Evolutionary conservation across 768 basidiomycete species (phyloP).

Genomic region (Sistotremastrum niveocremeum): DNA sequence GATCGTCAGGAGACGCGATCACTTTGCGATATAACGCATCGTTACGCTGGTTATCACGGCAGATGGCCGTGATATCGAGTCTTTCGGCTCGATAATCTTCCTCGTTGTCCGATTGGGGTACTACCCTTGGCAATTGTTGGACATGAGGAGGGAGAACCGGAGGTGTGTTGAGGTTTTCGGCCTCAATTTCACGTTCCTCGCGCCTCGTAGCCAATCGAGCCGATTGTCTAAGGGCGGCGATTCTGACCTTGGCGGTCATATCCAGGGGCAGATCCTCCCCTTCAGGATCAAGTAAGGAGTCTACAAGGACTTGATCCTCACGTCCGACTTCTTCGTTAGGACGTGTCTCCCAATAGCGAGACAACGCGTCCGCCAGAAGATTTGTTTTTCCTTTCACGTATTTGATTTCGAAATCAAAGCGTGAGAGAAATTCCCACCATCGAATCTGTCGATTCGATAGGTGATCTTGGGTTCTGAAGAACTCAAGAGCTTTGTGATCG

Average conservation of each 20-base stretch:
- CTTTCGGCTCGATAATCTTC: conserved; percentile 2
- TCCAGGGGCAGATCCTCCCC: conserved; percentile 2
- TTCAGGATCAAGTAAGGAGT: conserved; percentile 6
- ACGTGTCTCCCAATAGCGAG: conserved; percentile 19
- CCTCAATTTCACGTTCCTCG: neutral
- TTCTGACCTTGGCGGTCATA: neutral
- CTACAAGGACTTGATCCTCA: conserved; percentile 4
- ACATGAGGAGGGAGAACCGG: neutral
- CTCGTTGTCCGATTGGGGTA: neutral
- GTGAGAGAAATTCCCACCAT: conserved; percentile 19
- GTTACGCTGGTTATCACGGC: too few species aligned
- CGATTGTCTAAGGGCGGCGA: neutral
- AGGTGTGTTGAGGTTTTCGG: neutral
- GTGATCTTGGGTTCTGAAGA: conserved; percentile 14
- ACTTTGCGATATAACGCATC: conserved; percentile 8
- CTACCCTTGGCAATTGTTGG: neutral
- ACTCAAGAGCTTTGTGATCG: conserved; percentile 17
- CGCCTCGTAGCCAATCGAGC: neutral
- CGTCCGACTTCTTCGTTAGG: conserved; percentile 17
- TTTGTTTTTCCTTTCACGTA: conserved; percentile 15
- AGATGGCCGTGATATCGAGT: conserved; percentile 1
- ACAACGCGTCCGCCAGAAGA: conserved; percentile 18
- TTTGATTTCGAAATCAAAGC: conserved; percentile 16
- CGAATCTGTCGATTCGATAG: conserved; percentile 12
- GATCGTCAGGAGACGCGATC: neutral